Evolutionary conservation across 768 basidiomycete genomes (phyloP).

Genomic region (Xerocomellus intermedius): DNA sequence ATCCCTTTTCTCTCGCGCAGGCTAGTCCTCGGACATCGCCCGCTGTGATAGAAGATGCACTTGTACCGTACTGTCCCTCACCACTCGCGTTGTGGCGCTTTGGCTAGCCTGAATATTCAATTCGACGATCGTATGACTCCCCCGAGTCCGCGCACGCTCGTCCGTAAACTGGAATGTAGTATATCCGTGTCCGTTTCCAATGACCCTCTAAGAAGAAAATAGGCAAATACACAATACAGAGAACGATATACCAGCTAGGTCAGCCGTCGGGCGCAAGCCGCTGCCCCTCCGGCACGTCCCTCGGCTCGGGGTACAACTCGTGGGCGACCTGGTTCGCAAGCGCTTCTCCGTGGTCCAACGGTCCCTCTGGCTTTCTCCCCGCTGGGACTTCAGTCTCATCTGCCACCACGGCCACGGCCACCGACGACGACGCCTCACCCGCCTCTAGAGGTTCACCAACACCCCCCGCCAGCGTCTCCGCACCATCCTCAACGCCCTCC

Average conservation of each 20-base stretch:
- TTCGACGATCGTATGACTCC: too few species aligned
- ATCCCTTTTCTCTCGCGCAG: too few species aligned
- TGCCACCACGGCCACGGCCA: not conserved
- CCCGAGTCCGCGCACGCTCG: too few species aligned
- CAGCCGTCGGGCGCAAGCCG: constrained; percentile 2
- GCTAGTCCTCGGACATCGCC: too few species aligned
- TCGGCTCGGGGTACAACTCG: constrained; percentile 49
- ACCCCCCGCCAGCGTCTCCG: not conserved
- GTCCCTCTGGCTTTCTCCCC: constrained; percentile 36
- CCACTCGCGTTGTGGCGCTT: too few species aligned
- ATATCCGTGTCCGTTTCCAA: too few species aligned
- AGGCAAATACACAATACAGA: too few species aligned
- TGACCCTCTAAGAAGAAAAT: too few species aligned
- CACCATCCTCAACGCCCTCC: not conserved
- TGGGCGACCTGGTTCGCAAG: constrained; percentile 51
- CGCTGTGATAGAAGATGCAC: too few species aligned
- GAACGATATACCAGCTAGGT: not conserved
- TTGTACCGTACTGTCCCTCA: too few species aligned
- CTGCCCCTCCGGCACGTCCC: constrained; percentile 7
- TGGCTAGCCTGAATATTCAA: too few species aligned
- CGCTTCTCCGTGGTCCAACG: constrained; percentile 47
- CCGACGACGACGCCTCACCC: not conserved
- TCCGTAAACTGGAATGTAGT: too few species aligned
- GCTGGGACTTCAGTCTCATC: not conserved
- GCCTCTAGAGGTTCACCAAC: not conserved